A percentile compares a stretch with the other conserved stretches of the same genome.
phyloP scores from a whole-genome alignment of 129 eudicot genomes.

The Apium graveolens region DNA sequence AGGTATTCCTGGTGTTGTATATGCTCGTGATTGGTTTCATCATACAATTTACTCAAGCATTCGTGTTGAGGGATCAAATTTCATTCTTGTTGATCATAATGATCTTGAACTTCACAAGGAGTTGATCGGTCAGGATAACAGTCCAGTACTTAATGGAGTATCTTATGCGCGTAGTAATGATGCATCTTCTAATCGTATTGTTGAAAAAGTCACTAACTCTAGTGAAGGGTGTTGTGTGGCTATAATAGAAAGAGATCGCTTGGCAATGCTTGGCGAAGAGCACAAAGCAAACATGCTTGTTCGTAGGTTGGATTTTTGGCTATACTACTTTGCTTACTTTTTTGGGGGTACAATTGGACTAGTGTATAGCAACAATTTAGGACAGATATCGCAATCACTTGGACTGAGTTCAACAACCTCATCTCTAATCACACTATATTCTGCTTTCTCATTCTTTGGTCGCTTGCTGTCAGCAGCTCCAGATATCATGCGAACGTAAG shows the following conservation, averaged over 20 bases:
- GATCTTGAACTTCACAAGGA: constrained; percentile 54
- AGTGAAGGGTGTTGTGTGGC: constrained; percentile 29
- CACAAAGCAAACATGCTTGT: constrained; percentile 47
- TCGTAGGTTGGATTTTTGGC: constrained; percentile 73
- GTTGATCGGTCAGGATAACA: constrained; percentile 24
- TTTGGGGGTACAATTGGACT: constrained; percentile 91
- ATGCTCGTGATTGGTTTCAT: constrained; percentile 64
- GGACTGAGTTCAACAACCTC: constrained; percentile 47
- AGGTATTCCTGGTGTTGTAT: constrained; percentile 65
- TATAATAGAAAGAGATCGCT: constrained; percentile 41
- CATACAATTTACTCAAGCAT: constrained; percentile 34
- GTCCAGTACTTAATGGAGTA: constrained; percentile 14
- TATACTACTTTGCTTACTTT: constrained; percentile 69
- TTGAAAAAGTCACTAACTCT: background rate
- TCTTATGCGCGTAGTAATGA: constrained; percentile 7
- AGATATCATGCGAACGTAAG: constrained; percentile 64
- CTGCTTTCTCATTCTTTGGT: constrained; percentile 83
- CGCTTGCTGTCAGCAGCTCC: constrained; percentile 88
- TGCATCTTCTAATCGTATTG: constrained; percentile 5
- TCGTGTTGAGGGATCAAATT: constrained; percentile 35
- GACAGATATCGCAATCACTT: constrained; percentile 73
- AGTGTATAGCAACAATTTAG: constrained; percentile 81
- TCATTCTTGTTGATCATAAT: constrained; percentile 42
- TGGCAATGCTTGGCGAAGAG: constrained; percentile 77
- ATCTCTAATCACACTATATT: constrained; percentile 58